These are phyloP conservation scores for Phylloporus arenicola DNA, from an alignment of 768 basidiomycete genomes.

Conservation along the genomic window DNA sequence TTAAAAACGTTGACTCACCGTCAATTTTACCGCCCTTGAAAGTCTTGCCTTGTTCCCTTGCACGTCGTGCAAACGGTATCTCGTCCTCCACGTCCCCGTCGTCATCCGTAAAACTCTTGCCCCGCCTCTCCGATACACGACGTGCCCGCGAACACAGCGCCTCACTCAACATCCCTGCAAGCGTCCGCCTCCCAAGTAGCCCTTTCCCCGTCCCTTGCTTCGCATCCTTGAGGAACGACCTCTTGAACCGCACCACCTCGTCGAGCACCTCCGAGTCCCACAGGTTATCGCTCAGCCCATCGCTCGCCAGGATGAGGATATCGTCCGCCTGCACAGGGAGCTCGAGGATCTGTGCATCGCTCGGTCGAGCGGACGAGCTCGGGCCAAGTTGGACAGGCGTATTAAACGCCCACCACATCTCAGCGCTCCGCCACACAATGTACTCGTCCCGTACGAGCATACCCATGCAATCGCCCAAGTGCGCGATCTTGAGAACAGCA, in stretches of 20 bases:
- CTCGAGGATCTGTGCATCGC: conserved; percentile 63
- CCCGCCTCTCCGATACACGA: conserved; percentile 53
- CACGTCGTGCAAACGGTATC: conserved; percentile 81
- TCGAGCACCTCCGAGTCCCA: conserved; percentile 88
- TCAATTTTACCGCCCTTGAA: conserved; percentile 84
- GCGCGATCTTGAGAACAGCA: conserved; percentile 74
- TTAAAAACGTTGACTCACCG: conserved; percentile 41
- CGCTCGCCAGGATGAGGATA: conserved; percentile 75
- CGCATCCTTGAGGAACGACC: conserved; percentile 29
- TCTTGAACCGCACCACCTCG: conserved; percentile 61
- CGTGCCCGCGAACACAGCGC: conserved; percentile 77
- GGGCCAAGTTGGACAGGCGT: conserved; percentile 64
- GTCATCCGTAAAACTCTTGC: conserved; percentile 19
- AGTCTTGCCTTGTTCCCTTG: conserved; percentile 62
- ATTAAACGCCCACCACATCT: conserved; percentile 89
- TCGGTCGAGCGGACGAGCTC: conserved; percentile 53
- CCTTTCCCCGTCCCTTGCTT: conserved; percentile 13
- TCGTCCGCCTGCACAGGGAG: conserved; percentile 67
- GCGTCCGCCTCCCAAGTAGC: conserved; percentile 44
- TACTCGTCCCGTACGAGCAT: conserved; percentile 76
- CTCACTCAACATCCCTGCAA: conserved; percentile 70
- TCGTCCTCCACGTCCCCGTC: conserved; percentile 39
- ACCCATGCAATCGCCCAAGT: conserved; percentile 84
- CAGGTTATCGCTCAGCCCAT: conserved; percentile 80
- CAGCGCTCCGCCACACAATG: conserved; percentile 81